Evolutionary conservation across 2,329 filamentous ascomycete genomes (phyloP), one percentile per base, ranked within the genome.

Genomic region (Aspergillus sp.): DNA sequence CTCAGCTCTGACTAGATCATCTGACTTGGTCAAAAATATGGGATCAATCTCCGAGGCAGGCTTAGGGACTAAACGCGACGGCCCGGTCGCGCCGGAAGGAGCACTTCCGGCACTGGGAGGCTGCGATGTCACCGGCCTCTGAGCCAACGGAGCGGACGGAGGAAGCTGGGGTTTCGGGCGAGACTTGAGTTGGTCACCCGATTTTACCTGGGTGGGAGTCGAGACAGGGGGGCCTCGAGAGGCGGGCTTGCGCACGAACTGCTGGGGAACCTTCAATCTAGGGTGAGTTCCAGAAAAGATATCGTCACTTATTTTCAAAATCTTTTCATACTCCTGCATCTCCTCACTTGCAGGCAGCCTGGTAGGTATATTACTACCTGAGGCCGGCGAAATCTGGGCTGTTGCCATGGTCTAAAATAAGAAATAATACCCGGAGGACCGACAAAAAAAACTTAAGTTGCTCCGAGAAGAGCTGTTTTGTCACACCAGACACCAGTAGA

Each of bases 11-110:
- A 95, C 87, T 67, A 96, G 82, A 72, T 91, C 87, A 72, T 92
- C 90, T 67, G 92, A 93, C 77, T 96, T 96, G 72, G 91, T 89
- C 75, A 96, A 83, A 68, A 96, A 83, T 62, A 96, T 87, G 53
- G 92, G 91, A 75, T 96, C 87, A 78, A 95, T 90, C 75, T 89
- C 88, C 62, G 87, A 86, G 65, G 83, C 84, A 66, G 83, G 77
- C 69, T 79, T 82, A 62, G 77, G 75, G 67, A 75, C 68, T 63
- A 76, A 68, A 69, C 73, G 76, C 64, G 75, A 70, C 53, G 75
- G 69, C 65, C 61, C 63, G 30, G 68, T 54, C 19, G 66, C 59
- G 58, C 57, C 59, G 57, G 72, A 66, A 7, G 66, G 57, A 39
- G 62, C 61, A 57, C 69, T 68, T 54, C 53, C 61, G 52, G 61